These are phyloP conservation scores for Aphanomyces euteiches DNA, from an alignment of 352 stramenopile species.

Conservation along the genomic window DNA sequence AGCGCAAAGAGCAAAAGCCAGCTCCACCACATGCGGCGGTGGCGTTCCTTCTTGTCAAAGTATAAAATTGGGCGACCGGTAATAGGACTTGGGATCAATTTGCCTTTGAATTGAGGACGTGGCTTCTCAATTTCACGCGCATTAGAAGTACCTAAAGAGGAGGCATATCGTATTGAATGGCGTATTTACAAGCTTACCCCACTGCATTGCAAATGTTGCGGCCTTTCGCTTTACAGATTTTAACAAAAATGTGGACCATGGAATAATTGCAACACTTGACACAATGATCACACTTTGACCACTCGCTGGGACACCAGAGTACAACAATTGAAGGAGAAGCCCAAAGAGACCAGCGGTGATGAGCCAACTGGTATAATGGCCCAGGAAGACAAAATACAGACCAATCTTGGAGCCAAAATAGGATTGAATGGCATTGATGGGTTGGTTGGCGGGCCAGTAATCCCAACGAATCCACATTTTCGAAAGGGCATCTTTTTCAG, in stretches of 20 bases:
- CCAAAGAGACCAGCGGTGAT: slow-evolving; percentile 89
- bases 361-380: slow-evolving; percentile 94
- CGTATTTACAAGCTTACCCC: slow-evolving; percentile 68
- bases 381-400: slow-evolving; percentile 97
- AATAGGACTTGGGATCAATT: slow-evolving; percentile 70
- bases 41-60: slow-evolving; percentile 60
- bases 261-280: slow-evolving; percentile 81
- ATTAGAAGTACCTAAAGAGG: slow-evolving; percentile 61
- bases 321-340: slow-evolving; percentile 79
- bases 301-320: slow-evolving; percentile 44
- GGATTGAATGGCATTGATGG: slow-evolving; percentile 68
- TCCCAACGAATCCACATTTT: slow-evolving; percentile 69
- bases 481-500: slow-evolving; percentile 55
- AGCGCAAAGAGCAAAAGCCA: slow-evolving; percentile 74
- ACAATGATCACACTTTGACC: slow-evolving; percentile 61
- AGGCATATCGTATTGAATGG: slow-evolving; percentile 53
- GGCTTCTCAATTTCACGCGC: slow-evolving; percentile 60
- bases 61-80: slow-evolving; percentile 67
- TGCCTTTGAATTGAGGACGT: slow-evolving; percentile 74
- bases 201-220: slow-evolving; percentile 69
- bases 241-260: slow-evolving; percentile 87
- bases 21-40: slow-evolving; percentile 66
- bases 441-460: slow-evolving; percentile 65
- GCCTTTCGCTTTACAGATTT: slow-evolving; percentile 87
- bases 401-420: slow-evolving; percentile 90